Evolutionary conservation across 1,139 yeast species (phyloP).

Genomic region (Blastobotrys ciferrii): DNA sequence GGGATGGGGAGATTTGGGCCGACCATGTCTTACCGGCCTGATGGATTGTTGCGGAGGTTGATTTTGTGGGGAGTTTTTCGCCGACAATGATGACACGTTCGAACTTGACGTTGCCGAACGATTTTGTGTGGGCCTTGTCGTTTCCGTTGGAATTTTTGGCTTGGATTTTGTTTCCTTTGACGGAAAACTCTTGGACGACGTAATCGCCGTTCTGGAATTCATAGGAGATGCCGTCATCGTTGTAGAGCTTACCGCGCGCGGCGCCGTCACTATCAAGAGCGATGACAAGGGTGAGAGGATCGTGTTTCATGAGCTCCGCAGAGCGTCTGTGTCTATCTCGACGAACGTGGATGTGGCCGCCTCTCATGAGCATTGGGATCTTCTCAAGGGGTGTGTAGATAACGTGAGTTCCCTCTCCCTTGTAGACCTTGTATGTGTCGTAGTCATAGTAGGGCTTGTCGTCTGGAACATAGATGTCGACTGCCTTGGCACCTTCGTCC

Average conservation of each 20-base stretch:
- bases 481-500: conserved; percentile 47
- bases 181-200: conserved; percentile 21
- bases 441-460: conserved; percentile 52
- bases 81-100: conserved; percentile 64
- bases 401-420: conserved; percentile 40
- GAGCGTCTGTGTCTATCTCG: conserved; percentile 81
- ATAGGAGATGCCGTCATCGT: conserved; percentile 85
- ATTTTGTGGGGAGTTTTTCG: conserved; percentile 17
- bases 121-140: conserved; percentile 17
- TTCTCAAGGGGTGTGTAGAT: conserved; percentile 55
- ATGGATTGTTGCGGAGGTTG: conserved; percentile 32
- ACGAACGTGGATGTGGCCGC: conserved; percentile 70
- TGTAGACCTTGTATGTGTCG: conserved; percentile 49
- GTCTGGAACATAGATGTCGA: conserved; percentile 63
- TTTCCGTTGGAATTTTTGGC: conserved; percentile 48
- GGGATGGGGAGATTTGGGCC: conserved; percentile 31
- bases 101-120: conserved; percentile 34
- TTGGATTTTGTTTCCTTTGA: conserved; percentile 65
- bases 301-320: conserved; percentile 67
- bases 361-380: conserved; percentile 71
- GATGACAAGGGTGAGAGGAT: conserved; percentile 77
- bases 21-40: conserved; percentile 43
- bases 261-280: conserved; percentile 51
- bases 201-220: conserved; percentile 42
- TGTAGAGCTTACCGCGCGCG: conserved; percentile 60